Conservation (phyloP, 202 grass and related monocot species). For the Schoenoplectus tabernaemontani region DNA sequence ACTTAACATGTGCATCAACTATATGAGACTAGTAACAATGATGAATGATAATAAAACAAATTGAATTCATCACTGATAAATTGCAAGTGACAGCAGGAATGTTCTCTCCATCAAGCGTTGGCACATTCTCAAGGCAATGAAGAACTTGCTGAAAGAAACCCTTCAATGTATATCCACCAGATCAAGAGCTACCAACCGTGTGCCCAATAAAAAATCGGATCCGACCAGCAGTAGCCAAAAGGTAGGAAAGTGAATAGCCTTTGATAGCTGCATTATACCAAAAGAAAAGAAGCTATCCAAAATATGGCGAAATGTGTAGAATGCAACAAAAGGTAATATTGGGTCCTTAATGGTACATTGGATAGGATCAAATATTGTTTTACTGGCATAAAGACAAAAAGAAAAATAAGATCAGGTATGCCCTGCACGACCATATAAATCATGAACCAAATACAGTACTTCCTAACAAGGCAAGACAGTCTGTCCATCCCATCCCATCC, state of each 20-base stretch:
- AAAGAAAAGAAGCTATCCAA: background rate
- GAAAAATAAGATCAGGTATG: background rate
- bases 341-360: background rate
- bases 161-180: slow-evolving; percentile 76
- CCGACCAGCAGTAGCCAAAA: slow-evolving; percentile 80
- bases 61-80: slow-evolving; percentile 53
- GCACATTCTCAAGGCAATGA: slow-evolving; percentile 85
- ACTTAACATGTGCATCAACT: background rate
- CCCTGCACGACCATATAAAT: background rate
- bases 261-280: slow-evolving; percentile 73
- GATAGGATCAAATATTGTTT: background rate
- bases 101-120: slow-evolving; percentile 76
- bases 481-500: slow-evolving; percentile 97
- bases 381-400: background rate
- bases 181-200: slow-evolving; percentile 98
- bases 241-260: slow-evolving; percentile 88
- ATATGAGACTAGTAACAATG: background rate
- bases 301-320: slow-evolving; percentile 18
- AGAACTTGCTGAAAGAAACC: slow-evolving; percentile 92
- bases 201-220: slow-evolving; percentile 96
- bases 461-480: slow-evolving; percentile 84
- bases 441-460: slow-evolving; percentile 31
- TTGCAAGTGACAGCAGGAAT: slow-evolving; percentile 64
- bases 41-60: background rate
- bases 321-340: background rate